phyloP scores from a whole-genome alignment of 1,284 basidiomycete species.

The Coniophora puteana region DNA sequence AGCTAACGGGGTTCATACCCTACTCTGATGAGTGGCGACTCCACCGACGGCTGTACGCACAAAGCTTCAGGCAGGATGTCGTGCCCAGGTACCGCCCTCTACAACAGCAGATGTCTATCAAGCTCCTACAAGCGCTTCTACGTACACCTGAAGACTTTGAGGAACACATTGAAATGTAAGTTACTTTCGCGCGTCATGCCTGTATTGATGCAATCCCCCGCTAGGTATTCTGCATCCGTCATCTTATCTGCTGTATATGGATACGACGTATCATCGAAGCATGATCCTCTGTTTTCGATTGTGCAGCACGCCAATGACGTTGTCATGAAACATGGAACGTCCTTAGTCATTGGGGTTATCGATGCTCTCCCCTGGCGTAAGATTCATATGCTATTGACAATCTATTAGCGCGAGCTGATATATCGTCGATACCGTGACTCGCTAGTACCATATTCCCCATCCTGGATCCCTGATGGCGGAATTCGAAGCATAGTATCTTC shows the following conservation, averaged over 20 bases:
- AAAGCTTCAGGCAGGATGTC: slow-evolving; percentile 18
- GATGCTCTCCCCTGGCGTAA: slow-evolving; percentile 25
- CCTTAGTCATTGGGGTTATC: slow-evolving; percentile 26
- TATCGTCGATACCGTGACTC: no score
- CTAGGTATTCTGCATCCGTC: slow-evolving; percentile 23
- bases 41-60: slow-evolving; percentile 28
- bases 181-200: background rate
- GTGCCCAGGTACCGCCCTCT: slow-evolving; percentile 16
- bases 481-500: no score
- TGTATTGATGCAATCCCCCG: slow-evolving; percentile 2
- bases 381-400: no score
- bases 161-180: slow-evolving; percentile 21
- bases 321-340: slow-evolving; percentile 21
- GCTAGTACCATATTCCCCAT: slow-evolving; percentile 23
- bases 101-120: slow-evolving; percentile 19
- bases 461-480: slow-evolving; percentile 31
- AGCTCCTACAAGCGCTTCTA: slow-evolving; percentile 17
- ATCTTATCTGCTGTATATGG: slow-evolving; percentile 27
- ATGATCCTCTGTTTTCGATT: slow-evolving; percentile 21
- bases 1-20: slow-evolving; percentile 28
- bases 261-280: slow-evolving; percentile 16
- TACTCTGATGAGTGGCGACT: slow-evolving; percentile 26
- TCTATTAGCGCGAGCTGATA: no score
- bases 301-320: slow-evolving; percentile 22
- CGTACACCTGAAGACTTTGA: slow-evolving; percentile 20